Evolutionary conservation across 2,329 filamentous ascomycete species (phyloP).

Genomic region (Talaromyces sp.): DNA sequence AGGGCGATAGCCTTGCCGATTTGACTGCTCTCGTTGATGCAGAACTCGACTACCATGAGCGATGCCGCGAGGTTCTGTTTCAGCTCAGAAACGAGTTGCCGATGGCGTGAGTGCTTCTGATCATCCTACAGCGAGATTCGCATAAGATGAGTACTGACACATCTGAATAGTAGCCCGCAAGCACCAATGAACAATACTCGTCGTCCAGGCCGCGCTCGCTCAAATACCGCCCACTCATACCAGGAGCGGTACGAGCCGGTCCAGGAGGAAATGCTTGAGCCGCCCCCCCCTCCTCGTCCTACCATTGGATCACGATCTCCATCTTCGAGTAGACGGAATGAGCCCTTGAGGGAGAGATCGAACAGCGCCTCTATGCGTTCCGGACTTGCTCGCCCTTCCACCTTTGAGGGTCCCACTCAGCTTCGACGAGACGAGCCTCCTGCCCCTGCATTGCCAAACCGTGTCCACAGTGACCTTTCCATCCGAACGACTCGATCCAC

Average conservation of each 20-base stretch:
- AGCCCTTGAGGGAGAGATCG: constrained; percentile 34
- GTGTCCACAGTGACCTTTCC: constrained; percentile 48
- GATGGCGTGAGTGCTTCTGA: constrained; percentile 43
- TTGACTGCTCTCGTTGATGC: constrained; percentile 78
- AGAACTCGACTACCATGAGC: constrained; percentile 86
- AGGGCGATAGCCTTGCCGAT: constrained; percentile 75
- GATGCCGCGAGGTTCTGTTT: constrained; percentile 75
- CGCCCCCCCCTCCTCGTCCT: constrained; percentile 45
- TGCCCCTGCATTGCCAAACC: constrained; percentile 41
- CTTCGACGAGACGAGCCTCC: constrained; percentile 50
- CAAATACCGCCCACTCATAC: constrained; percentile 61
- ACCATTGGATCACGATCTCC: constrained; percentile 46
- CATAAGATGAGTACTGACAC: constrained; percentile 7
- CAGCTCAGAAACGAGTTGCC: constrained; percentile 67
- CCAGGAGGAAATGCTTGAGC: constrained; percentile 46
- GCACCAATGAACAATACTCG: constrained; percentile 26
- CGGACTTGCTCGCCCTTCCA: constrained; percentile 46
- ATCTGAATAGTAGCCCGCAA: constrained; percentile 20
- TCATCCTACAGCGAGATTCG: not conserved
- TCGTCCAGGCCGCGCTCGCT: constrained; percentile 50
- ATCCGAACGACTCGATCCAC: constrained; percentile 45
- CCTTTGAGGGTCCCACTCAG: constrained; percentile 54
- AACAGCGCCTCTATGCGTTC: constrained; percentile 44
- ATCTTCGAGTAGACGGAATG: constrained; percentile 30
- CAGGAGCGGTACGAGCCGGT: constrained; percentile 53